A percentile compares a stretch with the other conserved stretches of the same genome.
Conservation (phyloP, 495 filamentous ascomycete genomes). For the Aspergillus steynii region DNA sequence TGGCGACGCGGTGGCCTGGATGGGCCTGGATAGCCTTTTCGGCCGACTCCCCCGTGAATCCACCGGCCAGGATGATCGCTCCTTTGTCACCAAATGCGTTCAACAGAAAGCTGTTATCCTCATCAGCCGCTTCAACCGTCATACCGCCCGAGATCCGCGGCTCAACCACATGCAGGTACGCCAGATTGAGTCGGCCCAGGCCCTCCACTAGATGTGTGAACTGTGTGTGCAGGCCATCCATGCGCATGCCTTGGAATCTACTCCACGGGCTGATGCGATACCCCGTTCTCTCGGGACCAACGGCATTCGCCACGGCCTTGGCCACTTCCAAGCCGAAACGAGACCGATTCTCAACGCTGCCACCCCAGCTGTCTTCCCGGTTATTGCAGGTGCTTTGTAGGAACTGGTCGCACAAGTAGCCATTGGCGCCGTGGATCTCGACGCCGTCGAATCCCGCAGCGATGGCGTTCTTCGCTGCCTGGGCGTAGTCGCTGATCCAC, state of each 20-base stretch:
- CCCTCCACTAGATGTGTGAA: slow-evolving; percentile 54
- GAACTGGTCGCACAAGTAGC: slow-evolving; percentile 78
- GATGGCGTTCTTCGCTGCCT: slow-evolving; percentile 62
- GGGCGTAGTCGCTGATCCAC: slow-evolving; percentile 54
- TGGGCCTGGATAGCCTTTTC: slow-evolving; percentile 45
- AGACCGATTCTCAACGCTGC: slow-evolving; percentile 64
- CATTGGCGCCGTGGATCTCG: slow-evolving; percentile 74
- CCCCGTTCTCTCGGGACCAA: slow-evolving; percentile 58
- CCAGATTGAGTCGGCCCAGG: slow-evolving; percentile 51
- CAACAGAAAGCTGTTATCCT: slow-evolving; percentile 38
- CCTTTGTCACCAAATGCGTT: slow-evolving; percentile 36
- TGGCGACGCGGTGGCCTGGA: slow-evolving; percentile 43
- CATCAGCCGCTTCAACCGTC: slow-evolving; percentile 39
- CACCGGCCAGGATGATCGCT: slow-evolving; percentile 59
- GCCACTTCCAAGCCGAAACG: slow-evolving; percentile 62
- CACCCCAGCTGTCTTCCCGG: slow-evolving; percentile 65
- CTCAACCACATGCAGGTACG: slow-evolving; percentile 65
- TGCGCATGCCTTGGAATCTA: slow-evolving; percentile 63
- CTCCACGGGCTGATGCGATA: slow-evolving; percentile 63
- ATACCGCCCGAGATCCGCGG: slow-evolving; percentile 42
- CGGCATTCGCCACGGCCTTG: slow-evolving; percentile 57
- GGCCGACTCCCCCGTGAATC: slow-evolving; percentile 47
- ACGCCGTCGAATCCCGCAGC: slow-evolving; percentile 35
- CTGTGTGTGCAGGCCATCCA: slow-evolving; percentile 54
- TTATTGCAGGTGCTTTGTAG: slow-evolving; percentile 58